Evolutionary conservation across 2,329 filamentous ascomycete species (phyloP).

Genomic region (Dothideomycetes sp.): DNA sequence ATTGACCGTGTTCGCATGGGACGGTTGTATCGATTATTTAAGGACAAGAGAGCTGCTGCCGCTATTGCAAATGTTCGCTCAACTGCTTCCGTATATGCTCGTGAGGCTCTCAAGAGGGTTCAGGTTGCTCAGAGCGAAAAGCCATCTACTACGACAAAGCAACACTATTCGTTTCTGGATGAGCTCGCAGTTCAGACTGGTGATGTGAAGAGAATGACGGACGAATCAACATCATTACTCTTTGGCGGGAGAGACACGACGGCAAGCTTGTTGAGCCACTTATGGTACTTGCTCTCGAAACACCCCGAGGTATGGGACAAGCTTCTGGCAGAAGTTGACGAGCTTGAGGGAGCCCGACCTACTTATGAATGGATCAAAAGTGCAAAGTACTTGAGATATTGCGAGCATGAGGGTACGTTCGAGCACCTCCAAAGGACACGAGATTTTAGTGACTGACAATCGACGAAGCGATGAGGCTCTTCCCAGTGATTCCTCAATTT

Average conservation of each 20-base stretch:
- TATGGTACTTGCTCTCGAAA: conserved; percentile 20
- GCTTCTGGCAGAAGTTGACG: conserved; percentile 14
- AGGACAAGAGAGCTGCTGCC: conserved; percentile 3
- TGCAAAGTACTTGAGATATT: conserved; percentile 33
- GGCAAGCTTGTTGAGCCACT: conserved; percentile 32
- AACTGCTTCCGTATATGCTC: conserved; percentile 10
- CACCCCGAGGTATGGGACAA: conserved; percentile 14
- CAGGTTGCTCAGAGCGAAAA: conserved; percentile 6
- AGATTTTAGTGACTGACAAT: conserved; percentile 47
- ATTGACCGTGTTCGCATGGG: conserved; percentile 8
- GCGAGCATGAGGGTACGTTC: conserved; percentile 45
- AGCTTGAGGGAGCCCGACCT: conserved; percentile 29
- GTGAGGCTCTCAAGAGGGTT: conserved; percentile 11
- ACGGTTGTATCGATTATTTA: conserved; percentile 7
- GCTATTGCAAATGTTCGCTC: conserved; percentile 7
- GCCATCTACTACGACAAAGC: conserved; percentile 6
- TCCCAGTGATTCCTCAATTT: conserved; percentile 55
- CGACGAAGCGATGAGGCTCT: conserved; percentile 67
- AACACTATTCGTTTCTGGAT: conserved; percentile 46
- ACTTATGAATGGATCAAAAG: conserved; percentile 13
- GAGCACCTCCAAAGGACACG: too few relatives aligned
- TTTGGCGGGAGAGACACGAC: conserved; percentile 43
- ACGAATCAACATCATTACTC: conserved; percentile 37
- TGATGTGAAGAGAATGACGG: conserved; percentile 27
- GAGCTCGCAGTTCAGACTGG: conserved; percentile 41